Conservation (phyloP, 2,329 filamentous ascomycete species). For the Calonectria honghensis region DNA sequence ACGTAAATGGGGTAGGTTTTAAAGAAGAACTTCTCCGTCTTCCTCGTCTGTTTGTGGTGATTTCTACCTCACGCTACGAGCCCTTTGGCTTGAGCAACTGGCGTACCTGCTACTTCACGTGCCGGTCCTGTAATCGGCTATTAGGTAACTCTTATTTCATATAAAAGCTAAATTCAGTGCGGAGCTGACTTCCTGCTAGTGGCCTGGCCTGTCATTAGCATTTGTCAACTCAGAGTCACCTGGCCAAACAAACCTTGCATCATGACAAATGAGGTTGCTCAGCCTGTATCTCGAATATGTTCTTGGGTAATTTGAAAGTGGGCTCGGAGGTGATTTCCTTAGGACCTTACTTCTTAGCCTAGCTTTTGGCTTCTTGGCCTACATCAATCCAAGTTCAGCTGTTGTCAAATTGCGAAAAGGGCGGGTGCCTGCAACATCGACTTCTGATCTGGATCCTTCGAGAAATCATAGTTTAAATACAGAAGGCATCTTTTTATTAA, state of each 20-base stretch:
- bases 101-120: not conserved
- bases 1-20: too few species aligned
- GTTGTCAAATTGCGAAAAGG: not conserved
- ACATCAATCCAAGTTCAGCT: too few species aligned
- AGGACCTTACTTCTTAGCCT: not conserved
- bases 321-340: not conserved
- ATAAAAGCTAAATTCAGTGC: too few species aligned
- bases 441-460: not conserved
- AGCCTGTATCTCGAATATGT: not conserved
- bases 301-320: not conserved
- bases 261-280: not conserved
- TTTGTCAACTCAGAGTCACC: not conserved
- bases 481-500: not conserved
- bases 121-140: not conserved
- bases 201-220: not conserved
- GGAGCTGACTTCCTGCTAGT: not conserved
- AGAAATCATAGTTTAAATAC: not conserved
- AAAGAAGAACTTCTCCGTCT: not conserved
- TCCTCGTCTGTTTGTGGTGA: not conserved
- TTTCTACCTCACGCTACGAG: not conserved
- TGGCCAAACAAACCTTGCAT: not conserved
- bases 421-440: not conserved
- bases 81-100: not conserved
- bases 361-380: too few species aligned
- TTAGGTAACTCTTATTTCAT: slow-evolving; percentile 13